Percentiles rank a stretch among this genome's conserved stretches.
Evolutionary conservation across 768 basidiomycete species (phyloP).

Genomic region (Leccinum uliginosum): DNA sequence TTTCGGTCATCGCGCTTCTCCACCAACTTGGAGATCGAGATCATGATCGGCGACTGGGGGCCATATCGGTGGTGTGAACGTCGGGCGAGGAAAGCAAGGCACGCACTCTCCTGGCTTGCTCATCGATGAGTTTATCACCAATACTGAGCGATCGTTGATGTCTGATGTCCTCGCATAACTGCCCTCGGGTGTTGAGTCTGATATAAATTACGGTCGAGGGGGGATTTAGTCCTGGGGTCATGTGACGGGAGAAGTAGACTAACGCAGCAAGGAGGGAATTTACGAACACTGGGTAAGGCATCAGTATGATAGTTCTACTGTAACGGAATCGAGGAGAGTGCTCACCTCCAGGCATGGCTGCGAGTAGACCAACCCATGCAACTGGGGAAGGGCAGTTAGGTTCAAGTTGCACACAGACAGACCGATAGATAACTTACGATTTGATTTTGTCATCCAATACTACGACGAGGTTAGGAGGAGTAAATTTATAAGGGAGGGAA

Average conservation of each 20-base stretch:
- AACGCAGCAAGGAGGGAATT: constrained; percentile 16
- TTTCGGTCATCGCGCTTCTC: constrained; percentile 5
- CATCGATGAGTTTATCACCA: constrained; percentile 6
- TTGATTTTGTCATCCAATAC: constrained; percentile 17
- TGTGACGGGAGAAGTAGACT: not conserved
- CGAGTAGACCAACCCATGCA: constrained; percentile 15
- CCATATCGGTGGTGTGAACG: not conserved
- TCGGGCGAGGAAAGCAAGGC: not conserved
- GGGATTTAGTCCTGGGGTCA: not conserved
- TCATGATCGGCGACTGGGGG: constrained; percentile 13
- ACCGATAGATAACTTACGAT: constrained; percentile 1
- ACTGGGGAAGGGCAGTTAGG: constrained; percentile 1
- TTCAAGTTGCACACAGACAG: not conserved
- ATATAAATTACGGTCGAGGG: not conserved
- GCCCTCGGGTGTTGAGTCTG: constrained; percentile 13
- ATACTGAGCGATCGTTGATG: constrained; percentile 8
- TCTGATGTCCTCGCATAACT: constrained; percentile 9
- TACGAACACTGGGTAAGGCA: constrained; percentile 13
- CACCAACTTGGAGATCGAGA: constrained; percentile 11
- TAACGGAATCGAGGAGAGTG: no score
- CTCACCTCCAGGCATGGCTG: constrained; percentile 19
- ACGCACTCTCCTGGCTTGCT: constrained; percentile 6
- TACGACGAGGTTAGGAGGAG: not conserved
- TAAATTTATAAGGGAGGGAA: not conserved
- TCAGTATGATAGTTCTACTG: not conserved